Evolutionary conservation across 345 rosid species (phyloP).

Genomic region (Populus ilicifolia): DNA sequence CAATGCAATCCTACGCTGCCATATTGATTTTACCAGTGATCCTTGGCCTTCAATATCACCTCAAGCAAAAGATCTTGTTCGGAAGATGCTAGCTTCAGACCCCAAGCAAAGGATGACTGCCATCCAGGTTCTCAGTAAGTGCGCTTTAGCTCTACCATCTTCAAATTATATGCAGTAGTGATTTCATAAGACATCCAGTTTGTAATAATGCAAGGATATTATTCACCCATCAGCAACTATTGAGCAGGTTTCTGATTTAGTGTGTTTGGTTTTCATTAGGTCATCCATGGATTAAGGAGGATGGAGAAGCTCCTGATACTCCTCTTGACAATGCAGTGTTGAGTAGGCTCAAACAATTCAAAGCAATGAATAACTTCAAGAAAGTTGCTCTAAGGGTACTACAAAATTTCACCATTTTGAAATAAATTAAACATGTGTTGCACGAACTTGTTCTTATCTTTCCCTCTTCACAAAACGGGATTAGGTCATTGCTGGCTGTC

Average conservation of each 20-base stretch:
- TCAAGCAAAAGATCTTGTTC: slow-evolving; percentile 85
- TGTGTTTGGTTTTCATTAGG: slow-evolving; percentile 22
- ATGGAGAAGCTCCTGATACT: slow-evolving; percentile 80
- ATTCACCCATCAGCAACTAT: not conserved
- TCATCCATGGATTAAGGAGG: slow-evolving; percentile 80
- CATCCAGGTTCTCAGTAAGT: slow-evolving; percentile 76
- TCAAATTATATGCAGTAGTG: not conserved
- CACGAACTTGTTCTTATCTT: not conserved
- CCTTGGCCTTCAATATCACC: slow-evolving; percentile 94
- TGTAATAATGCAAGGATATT: not conserved
- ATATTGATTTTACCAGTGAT: slow-evolving; percentile 74
- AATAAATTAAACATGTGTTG: not conserved
- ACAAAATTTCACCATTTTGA: not conserved
- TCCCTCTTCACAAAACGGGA: not conserved
- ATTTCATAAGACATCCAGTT: not conserved
- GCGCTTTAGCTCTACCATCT: not conserved
- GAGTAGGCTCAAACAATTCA: slow-evolving; percentile 70
- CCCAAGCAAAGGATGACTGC: slow-evolving; percentile 89
- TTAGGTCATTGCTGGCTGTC: slow-evolving; percentile 91
- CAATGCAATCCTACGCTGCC: slow-evolving; percentile 80
- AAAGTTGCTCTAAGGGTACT: slow-evolving; percentile 69
- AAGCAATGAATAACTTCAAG: slow-evolving; percentile 74
- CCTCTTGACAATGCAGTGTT: slow-evolving; percentile 75
- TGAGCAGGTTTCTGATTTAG: not conserved
- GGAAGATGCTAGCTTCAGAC: slow-evolving; percentile 84